Evolutionary conservation across 257 asterid genomes (phyloP).

Genomic region (Gentiana macrophylla): DNA sequence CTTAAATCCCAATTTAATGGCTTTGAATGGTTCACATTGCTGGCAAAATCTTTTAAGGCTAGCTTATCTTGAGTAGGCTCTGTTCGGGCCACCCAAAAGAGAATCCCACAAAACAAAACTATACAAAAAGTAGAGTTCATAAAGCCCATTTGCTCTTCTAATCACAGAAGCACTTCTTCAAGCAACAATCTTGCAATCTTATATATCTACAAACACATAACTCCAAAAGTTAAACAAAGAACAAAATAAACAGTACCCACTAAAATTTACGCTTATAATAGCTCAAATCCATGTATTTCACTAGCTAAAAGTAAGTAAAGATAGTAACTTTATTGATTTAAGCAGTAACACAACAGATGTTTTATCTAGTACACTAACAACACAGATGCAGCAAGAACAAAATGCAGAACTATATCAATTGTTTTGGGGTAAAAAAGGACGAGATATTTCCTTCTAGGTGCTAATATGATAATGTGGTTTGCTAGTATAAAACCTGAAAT

Average conservation of each 20-base stretch:
- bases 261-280: too few species aligned
- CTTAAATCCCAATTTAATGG: constrained; percentile 55
- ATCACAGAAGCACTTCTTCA: constrained; percentile 6
- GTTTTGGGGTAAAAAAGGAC: too few species aligned
- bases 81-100: constrained; percentile 23
- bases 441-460: too few species aligned
- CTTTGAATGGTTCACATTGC: constrained; percentile 28
- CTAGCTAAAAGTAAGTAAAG: too few species aligned
- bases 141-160: constrained; percentile 27
- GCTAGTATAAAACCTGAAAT: too few species aligned
- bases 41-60: constrained; percentile 65
- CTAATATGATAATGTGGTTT: not conserved
- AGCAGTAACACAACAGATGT: too few species aligned
- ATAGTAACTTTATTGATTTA: too few species aligned
- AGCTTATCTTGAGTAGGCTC: constrained; percentile 73
- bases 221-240: not conserved
- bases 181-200: not conserved
- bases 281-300: too few species aligned
- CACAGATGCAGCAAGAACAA: too few species aligned
- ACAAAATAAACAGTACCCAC: too few species aligned
- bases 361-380: too few species aligned
- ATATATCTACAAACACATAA: constrained; percentile 2
- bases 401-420: too few species aligned
- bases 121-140: constrained; percentile 18
- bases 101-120: constrained; percentile 23